phyloP scores from a whole-genome alignment of 108 stramenopile species.

The Halocafeteria seosinensis region DNA sequence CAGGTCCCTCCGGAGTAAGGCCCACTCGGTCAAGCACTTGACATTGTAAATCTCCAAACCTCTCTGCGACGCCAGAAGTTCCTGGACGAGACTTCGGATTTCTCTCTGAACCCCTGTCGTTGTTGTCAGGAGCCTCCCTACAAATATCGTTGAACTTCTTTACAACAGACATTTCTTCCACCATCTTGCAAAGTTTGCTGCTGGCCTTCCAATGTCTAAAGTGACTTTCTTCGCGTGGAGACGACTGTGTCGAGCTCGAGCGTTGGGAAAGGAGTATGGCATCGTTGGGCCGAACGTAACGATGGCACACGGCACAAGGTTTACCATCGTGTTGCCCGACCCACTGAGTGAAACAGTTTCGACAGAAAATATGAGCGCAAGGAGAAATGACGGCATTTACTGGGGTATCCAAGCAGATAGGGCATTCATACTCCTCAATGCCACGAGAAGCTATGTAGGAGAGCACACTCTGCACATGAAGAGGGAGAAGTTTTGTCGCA shows the following conservation, averaged over 20 bases:
- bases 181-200: background rate
- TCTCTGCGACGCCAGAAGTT: background rate
- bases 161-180: background rate
- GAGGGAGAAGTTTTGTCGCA: too few relatives aligned
- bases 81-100: background rate
- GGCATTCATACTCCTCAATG: constrained; percentile 12
- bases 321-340: background rate
- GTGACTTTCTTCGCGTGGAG: too few relatives aligned
- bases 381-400: constrained; percentile 16
- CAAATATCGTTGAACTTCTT: background rate
- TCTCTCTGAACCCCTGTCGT: background rate
- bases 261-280: too few relatives aligned
- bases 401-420: constrained; percentile 17
- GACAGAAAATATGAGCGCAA: constrained; percentile 28
- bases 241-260: too few relatives aligned
- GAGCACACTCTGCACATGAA: too few relatives aligned
- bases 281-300: too few relatives aligned
- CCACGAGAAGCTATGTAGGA: too few relatives aligned
- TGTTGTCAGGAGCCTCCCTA: background rate
- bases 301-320: background rate
- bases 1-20: background rate
- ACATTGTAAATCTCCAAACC: background rate
- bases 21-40: background rate
- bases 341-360: constrained; percentile 7
- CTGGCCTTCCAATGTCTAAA: too few relatives aligned